phyloP scores from a whole-genome alignment of 176 grass and related monocot species.

The Saccharum spontaneum region DNA sequence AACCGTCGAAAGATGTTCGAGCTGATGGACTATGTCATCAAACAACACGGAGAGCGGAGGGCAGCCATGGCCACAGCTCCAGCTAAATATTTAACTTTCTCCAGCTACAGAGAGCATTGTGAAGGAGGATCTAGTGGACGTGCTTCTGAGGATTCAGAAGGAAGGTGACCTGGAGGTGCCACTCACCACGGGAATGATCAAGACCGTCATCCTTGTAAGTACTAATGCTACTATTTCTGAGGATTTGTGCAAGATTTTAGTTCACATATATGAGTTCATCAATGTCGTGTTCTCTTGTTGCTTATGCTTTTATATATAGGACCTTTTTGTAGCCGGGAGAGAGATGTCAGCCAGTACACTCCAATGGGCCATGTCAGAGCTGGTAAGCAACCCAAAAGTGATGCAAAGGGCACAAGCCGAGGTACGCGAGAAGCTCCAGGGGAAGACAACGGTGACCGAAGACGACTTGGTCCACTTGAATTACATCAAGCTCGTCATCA shows the following conservation, averaged over 20 bases:
- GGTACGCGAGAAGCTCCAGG: not conserved
- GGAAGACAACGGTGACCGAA: not conserved
- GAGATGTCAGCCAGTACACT: slow-evolving; percentile 17
- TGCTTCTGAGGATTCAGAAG: slow-evolving; percentile 21
- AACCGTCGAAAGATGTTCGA: not conserved
- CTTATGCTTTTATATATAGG: not conserved
- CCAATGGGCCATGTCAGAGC: slow-evolving; percentile 41
- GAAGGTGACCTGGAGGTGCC: slow-evolving; percentile 30
- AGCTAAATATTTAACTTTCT: not conserved
- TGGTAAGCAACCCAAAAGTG: not conserved
- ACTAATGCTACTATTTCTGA: no score
- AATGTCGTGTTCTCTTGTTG: not conserved
- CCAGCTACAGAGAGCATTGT: not conserved
- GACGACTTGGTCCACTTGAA: not conserved
- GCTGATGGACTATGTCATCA: not conserved
- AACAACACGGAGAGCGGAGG: not conserved
- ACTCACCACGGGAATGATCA: slow-evolving; percentile 36
- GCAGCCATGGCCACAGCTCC: not conserved
- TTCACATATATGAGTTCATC: no score
- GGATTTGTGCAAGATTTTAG: no score
- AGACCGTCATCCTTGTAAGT: slow-evolving; percentile 14
- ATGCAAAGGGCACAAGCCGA: slow-evolving; percentile 23
- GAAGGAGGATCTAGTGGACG: slow-evolving; percentile 5
- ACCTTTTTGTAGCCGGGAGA: slow-evolving; percentile 27
- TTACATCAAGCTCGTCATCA: slow-evolving; percentile 20